Conservation (phyloP, 805 yeast species). For the Schizosaccharomyces lindneri region DNA sequence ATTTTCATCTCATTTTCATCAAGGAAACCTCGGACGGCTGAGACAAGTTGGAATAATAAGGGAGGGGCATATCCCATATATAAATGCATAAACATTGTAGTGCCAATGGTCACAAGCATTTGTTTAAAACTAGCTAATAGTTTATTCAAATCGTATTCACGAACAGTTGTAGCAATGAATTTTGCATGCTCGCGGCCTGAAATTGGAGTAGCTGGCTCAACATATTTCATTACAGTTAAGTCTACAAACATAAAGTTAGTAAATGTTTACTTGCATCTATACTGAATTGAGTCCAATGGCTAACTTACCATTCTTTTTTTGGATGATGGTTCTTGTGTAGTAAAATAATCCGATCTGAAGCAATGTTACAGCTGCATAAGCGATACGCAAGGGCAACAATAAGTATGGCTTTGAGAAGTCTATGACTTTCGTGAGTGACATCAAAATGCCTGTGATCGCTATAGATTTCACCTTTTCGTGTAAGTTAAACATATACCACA, state of each 20-base stretch:
- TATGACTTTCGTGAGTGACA: background rate
- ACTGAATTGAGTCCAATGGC: too few relatives aligned
- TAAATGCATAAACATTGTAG: conserved; percentile 95
- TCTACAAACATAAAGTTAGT: background rate
- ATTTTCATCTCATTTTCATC: conserved; percentile 81
- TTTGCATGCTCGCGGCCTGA: conserved; percentile 46
- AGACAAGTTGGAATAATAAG: conserved; percentile 74
- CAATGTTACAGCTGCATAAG: background rate
- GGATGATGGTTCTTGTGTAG: background rate
- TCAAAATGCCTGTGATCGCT: background rate
- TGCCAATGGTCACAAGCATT: conserved; percentile 67
- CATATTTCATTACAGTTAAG: conserved; percentile 18
- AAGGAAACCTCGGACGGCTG: conserved; percentile 70
- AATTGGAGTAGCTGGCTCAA: conserved; percentile 62
- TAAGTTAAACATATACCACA: background rate
- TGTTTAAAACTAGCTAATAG: conserved; percentile 23
- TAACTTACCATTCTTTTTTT: background rate
- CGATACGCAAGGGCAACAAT: background rate
- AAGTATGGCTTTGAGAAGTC: background rate
- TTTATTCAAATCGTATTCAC: conserved; percentile 52
- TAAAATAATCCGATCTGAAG: background rate
- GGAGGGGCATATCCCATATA: conserved; percentile 97
- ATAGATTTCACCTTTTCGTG: background rate
- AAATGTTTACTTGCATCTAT: background rate
- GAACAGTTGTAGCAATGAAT: conserved; percentile 72